Evolutionary conservation across 2,329 filamentous ascomycete genomes (phyloP), one percentile per base, ranked within the genome.

Genomic region (Aschersonia sp.): DNA sequence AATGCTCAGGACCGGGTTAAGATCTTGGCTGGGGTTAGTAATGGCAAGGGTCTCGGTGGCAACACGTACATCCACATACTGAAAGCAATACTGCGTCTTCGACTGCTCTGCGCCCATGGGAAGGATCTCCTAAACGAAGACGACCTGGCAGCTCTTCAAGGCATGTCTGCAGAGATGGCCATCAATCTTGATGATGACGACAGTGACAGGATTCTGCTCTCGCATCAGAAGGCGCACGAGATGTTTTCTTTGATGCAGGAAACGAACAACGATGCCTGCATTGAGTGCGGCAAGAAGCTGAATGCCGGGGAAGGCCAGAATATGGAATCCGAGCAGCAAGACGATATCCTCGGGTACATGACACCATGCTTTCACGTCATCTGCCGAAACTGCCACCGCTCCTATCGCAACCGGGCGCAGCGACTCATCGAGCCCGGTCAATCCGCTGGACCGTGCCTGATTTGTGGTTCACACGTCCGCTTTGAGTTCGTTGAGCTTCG

Each of bases 61-160:
- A 87, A 83, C 54, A 84, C 85, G n/a, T 95, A 95, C 59, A 89
- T 92, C 44, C 87, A 95, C 56, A 92, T 98, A 44, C 67, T 98
- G 51, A 89, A 92, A 53, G 86, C 87, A 5, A 95, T 98, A 58
- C 75, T 94, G 54, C 83, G 90, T 32, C 76, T 98, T 14, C 85
- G 92, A 8, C 74, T 94, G 41, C 84, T 97, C 46, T 95, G 89
- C 59, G 92, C 89, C 1, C 90, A 95, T 60, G 92, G 92, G n/a
- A 84, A 84, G 53, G 90, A 97, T 50, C 75, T 98, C 6, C 73
- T 98, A 3, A 86, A 81, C 48, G 80, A 89, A 37, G 83, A 90
- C 22, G 90, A 97, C 56, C 69, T 94, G 43, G 80, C 83, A 54
- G 72, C 84, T 4, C 78, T 90, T 45, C 83, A 88, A 59, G 90